These are phyloP conservation scores for Saccharomyces uvarum DNA, from an alignment of 1,139 yeast species.

Conservation along the genomic window DNA sequence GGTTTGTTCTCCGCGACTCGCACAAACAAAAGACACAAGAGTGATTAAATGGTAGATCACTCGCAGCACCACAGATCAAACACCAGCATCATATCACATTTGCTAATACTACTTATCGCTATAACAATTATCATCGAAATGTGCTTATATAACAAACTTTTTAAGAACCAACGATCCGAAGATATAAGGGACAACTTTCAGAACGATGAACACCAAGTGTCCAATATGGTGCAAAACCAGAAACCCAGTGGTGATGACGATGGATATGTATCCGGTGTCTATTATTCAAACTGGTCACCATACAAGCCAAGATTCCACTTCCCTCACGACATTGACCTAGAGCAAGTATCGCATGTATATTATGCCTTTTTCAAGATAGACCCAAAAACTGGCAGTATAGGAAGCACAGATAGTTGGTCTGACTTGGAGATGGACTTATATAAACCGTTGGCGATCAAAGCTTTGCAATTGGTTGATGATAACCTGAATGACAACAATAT, in stretches of 20 bases:
- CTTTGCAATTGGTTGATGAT: background rate
- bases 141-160: constrained; percentile 13
- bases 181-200: constrained; percentile 6
- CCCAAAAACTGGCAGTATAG: constrained; percentile 44
- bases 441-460: constrained; percentile 13
- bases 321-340: constrained; percentile 58
- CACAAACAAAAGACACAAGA: background rate
- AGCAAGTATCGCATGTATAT: constrained; percentile 55
- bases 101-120: background rate
- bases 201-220: background rate
- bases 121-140: constrained; percentile 8
- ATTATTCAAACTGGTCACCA: constrained; percentile 65
- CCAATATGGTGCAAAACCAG: background rate
- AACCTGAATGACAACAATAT: background rate
- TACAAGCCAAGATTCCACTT: constrained; percentile 51
- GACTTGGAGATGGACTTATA: constrained; percentile 45
- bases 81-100: background rate
- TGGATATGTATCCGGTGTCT: constrained; percentile 32
- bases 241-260: background rate
- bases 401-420: constrained; percentile 59
- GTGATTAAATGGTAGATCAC: background rate
- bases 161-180: constrained; percentile 6
- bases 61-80: background rate
- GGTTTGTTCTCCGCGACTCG: background rate
- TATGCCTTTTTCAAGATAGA: constrained; percentile 70